Evolutionary conservation across 2,329 filamentous ascomycete species (phyloP), one percentile per base, ranked within the genome.

Genomic region (Septoria linicola): DNA sequence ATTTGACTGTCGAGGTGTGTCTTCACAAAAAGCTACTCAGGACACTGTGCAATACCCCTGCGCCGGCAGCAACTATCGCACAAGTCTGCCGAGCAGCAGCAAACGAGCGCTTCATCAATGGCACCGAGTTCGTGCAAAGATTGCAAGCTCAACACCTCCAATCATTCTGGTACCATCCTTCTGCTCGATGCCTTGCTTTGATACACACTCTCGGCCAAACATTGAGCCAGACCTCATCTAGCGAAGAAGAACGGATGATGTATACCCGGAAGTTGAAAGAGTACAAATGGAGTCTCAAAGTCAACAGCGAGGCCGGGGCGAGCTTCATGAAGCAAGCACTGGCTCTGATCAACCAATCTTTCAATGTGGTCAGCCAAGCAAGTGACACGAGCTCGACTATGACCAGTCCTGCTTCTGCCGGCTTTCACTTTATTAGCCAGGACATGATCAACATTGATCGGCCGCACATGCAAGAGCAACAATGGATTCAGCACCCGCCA

Each of bases 131-230:
- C 49, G 66, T 76, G n/a, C 69, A 72, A 27, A 61, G 67, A 14
- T 63, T 76, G 4, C 71, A 72, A 31, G 70, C 72, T 4, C 70
- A 73, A 25, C 74, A 76, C 40, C 66, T 76, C 6, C 69, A 72
- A 30, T 73, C 72, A 0, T 76, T 76, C 62, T 76, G 74, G 74
- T 75, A 73, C 52, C 75, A 70, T 13, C 68, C 71, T 4, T 73
- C 73, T 3, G 69, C 70, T 20, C 70, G 72, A 59, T 71, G 70
- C 53, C 69, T 73, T 43, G 68, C 69, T 1, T 63, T 75, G n/a
- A 65, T 74, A 7, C 69, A 72, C 8, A 68, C 70, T 1, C 73
- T 73, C 45, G 70, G 71, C 25, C 68, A 70, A 23, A 65, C 73
- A 1, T 59, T 75, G 0, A 69, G 66, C 59, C 63, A 62, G 5